These are phyloP conservation scores for Fusarium protoensiforme DNA, from an alignment of 2,329 filamentous ascomycete species.

Conservation along the genomic window DNA sequence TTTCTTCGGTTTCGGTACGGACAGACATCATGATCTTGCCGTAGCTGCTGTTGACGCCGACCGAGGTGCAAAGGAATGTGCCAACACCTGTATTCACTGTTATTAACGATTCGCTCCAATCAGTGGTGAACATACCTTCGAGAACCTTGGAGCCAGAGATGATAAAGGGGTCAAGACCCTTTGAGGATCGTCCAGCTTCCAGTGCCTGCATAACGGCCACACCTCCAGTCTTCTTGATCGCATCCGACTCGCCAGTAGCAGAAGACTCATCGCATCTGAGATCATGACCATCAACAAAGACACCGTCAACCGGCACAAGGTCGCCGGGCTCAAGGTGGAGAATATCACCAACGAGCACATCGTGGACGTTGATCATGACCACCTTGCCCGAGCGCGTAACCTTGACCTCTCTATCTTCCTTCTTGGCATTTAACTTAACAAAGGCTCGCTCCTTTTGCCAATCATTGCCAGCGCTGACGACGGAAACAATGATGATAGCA, in stretches of 20 bases:
- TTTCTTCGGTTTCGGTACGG: conserved; percentile 59
- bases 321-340: conserved; percentile 49
- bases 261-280: not conserved
- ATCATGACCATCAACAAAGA: not conserved
- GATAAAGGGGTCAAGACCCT: not conserved
- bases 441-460: not conserved
- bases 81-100: conserved; percentile 60
- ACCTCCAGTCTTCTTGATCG: not conserved
- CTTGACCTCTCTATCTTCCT: conserved; percentile 68
- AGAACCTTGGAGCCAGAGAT: not conserved
- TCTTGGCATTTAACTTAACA: not conserved
- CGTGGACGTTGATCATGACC: conserved; percentile 70
- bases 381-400: conserved; percentile 73
- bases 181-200: not conserved
- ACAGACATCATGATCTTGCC: conserved; percentile 66
- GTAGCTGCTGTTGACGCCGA: conserved; percentile 62
- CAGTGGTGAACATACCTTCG: not conserved
- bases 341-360: conserved; percentile 75
- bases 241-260: not conserved
- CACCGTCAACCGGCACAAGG: conserved; percentile 40
- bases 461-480: not conserved
- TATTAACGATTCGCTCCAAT: too few species aligned
- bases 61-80: conserved; percentile 63
- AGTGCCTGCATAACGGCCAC: not conserved
- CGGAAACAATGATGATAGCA: not conserved